These are phyloP conservation scores for Trichoderma simmonsii DNA, from an alignment of 2,329 filamentous ascomycete species.

Conservation along the genomic window DNA sequence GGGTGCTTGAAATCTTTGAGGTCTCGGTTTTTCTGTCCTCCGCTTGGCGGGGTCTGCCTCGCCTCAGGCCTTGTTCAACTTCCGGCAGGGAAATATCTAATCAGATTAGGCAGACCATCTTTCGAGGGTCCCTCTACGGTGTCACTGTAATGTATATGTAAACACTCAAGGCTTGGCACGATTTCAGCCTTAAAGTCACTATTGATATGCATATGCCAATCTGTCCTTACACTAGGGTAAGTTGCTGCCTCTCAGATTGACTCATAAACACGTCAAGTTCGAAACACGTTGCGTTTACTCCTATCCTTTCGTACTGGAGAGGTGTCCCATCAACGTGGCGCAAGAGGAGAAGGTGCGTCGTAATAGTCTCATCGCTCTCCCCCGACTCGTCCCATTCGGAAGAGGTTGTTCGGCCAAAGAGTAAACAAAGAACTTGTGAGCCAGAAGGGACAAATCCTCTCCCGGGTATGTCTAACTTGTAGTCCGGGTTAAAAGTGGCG, in stretches of 20 bases:
- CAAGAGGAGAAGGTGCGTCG: not conserved
- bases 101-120: not conserved
- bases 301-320: slow-evolving; percentile 3
- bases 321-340: not conserved
- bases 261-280: slow-evolving; percentile 4
- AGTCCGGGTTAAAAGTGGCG: not conserved
- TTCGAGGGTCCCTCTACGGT: not conserved
- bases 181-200: not conserved
- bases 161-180: not conserved
- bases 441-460: not conserved
- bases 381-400: not conserved
- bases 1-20: too few species aligned
- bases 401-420: not conserved
- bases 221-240: not conserved
- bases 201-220: not conserved
- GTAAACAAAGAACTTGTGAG: slow-evolving; percentile 3
- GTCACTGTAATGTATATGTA: not conserved
- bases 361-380: not conserved
- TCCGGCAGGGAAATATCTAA: too few species aligned
- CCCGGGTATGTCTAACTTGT: not conserved
- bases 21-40: too few species aligned
- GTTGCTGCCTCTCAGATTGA: not conserved
- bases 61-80: too few species aligned
- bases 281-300: not conserved
- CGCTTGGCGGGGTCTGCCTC: too few species aligned